A percentile compares a stretch with the other conserved stretches of the same genome.
Evolutionary conservation across 768 basidiomycete genomes (phyloP).

Genomic region (Baorangia bicolor): DNA sequence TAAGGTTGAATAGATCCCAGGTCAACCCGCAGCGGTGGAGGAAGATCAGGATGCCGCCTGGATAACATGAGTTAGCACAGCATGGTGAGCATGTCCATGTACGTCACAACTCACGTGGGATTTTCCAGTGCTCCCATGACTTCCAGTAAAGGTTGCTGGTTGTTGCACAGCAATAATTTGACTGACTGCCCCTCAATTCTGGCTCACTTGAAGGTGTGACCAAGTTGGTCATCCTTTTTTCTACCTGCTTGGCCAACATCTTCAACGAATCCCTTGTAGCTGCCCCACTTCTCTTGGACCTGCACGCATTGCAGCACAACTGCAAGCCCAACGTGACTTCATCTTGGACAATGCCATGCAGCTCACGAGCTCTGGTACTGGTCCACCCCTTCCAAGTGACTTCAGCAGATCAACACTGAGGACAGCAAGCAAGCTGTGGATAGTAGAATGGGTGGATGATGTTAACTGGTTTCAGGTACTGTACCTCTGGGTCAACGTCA

Average conservation of each 20-base stretch:
- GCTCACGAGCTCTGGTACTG: background rate
- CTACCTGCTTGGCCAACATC: background rate
- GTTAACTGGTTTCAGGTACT: background rate
- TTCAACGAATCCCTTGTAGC: fast-evolving
- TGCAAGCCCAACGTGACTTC: background rate
- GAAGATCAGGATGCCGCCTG: background rate
- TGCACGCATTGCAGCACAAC: background rate
- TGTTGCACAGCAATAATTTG: background rate
- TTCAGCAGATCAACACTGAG: background rate
- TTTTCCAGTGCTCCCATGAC: background rate
- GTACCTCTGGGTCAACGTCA: background rate
- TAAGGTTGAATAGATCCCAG: background rate
- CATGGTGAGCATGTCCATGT: too few relatives aligned
- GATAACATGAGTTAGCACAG: background rate
- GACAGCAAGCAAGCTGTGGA: background rate
- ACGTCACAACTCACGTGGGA: background rate
- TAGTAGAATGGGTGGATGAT: background rate
- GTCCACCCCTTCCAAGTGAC: background rate
- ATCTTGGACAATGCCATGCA: background rate
- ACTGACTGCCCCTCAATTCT: too few relatives aligned
- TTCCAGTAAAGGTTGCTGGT: background rate
- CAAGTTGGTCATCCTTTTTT: fast-evolving
- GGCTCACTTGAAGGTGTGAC: background rate
- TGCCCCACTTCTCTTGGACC: background rate
- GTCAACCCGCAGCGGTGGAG: background rate